These are phyloP conservation scores for Venturia pyrina DNA, from an alignment of 2,329 filamentous ascomycete genomes.

Conservation along the genomic window DNA sequence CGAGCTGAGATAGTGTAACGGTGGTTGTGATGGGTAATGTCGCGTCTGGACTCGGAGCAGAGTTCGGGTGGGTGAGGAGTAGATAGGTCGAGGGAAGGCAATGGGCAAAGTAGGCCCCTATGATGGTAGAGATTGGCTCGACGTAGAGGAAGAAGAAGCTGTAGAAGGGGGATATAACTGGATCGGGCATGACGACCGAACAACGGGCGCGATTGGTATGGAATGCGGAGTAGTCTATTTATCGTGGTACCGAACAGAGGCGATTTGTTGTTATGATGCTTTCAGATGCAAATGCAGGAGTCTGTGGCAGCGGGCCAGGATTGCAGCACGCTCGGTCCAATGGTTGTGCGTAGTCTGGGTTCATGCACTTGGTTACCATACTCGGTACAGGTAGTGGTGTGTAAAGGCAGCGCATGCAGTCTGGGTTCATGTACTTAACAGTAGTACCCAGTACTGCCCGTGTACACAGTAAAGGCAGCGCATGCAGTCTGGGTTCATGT, in stretches of 20 bases:
- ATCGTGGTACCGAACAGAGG: not conserved
- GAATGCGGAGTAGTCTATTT: not conserved
- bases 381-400: too few species aligned
- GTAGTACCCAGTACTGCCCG: too few species aligned
- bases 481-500: too few species aligned
- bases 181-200: not conserved
- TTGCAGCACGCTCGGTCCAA: not conserved
- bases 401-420: too few species aligned
- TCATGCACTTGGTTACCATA: too few species aligned
- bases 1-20: constrained; percentile 63
- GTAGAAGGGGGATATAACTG: constrained; percentile 33
- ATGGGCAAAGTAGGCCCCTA: constrained; percentile 44
- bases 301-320: not conserved
- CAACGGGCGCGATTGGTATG: not conserved
- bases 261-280: not conserved
- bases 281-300: too few species aligned
- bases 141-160: constrained; percentile 65
- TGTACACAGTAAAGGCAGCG: too few species aligned
- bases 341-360: not conserved
- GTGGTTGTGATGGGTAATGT: constrained; percentile 49
- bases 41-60: constrained; percentile 31
- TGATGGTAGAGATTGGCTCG: constrained; percentile 48
- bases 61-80: constrained; percentile 48
- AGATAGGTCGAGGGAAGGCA: constrained; percentile 50
- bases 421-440: too few species aligned